These are phyloP conservation scores for Trametopsis cervina DNA, from an alignment of 768 basidiomycete genomes.

Conservation along the genomic window DNA sequence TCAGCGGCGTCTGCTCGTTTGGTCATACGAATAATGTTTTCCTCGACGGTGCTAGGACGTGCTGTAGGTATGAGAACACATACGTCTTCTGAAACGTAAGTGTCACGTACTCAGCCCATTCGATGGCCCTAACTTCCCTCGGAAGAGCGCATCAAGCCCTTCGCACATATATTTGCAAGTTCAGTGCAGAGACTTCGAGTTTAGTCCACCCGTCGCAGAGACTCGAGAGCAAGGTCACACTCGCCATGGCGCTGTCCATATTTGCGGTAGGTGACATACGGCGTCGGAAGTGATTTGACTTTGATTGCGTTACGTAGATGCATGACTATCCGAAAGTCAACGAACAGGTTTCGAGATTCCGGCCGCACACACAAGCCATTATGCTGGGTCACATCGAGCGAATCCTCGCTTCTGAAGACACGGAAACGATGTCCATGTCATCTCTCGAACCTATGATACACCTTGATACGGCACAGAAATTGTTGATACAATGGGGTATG, in stretches of 20 bases:
- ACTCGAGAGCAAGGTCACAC: constrained; percentile 23
- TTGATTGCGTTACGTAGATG: background rate
- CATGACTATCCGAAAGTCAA: background rate
- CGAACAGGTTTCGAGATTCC: constrained; percentile 23
- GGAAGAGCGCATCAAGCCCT: background rate
- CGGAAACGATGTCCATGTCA: constrained; percentile 20
- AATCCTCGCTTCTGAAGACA: background rate
- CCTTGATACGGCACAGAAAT: constrained; percentile 37
- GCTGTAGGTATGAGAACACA: constrained; percentile 25
- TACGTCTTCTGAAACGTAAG: constrained; percentile 20
- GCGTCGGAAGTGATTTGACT: background rate
- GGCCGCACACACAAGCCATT: constrained; percentile 39
- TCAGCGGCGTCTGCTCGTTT: constrained; percentile 61
- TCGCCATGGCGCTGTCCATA: constrained; percentile 30
- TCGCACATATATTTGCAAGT: constrained; percentile 1
- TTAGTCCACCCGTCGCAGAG: background rate
- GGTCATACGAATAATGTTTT: constrained; percentile 48
- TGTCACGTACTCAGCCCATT: background rate
- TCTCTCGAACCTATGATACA: constrained; percentile 24
- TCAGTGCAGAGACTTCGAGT: background rate
- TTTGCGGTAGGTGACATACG: constrained; percentile 24
- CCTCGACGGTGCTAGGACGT: constrained; percentile 45
- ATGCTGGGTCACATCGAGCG: constrained; percentile 35
- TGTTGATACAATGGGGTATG: constrained; percentile 54
- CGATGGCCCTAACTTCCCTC: background rate